Conservation (phyloP, 768 basidiomycete genomes). For the Pleurotus eryngii region DNA sequence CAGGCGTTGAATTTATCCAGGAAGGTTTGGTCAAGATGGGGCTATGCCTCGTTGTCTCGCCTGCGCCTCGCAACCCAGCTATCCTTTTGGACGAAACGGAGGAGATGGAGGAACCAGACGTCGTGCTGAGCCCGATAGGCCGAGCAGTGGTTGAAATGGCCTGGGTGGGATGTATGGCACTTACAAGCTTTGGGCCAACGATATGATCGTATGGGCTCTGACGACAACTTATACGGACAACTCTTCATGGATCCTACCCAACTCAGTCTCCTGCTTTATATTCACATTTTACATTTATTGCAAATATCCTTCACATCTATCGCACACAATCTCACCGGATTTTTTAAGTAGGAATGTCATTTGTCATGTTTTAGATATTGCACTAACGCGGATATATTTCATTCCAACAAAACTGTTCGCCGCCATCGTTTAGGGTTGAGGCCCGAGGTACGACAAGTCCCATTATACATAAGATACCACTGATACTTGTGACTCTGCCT, state of each 20-base stretch:
- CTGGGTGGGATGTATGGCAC: slow-evolving; percentile 49
- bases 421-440: too few relatives aligned
- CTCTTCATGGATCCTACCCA: too few relatives aligned
- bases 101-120: slow-evolving; percentile 37
- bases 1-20: slow-evolving; percentile 75
- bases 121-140: slow-evolving; percentile 49
- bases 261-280: background rate
- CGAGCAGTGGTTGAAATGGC: slow-evolving; percentile 55
- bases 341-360: too few relatives aligned
- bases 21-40: slow-evolving; percentile 79
- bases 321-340: background rate
- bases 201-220: background rate
- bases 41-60: slow-evolving; percentile 42
- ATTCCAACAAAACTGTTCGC: too few relatives aligned
- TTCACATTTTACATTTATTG: background rate
- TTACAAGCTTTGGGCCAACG: slow-evolving; percentile 45
- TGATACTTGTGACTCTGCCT: background rate
- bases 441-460: too few relatives aligned
- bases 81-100: slow-evolving; percentile 16
- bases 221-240: background rate
- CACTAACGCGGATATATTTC: too few relatives aligned
- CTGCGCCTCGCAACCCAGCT: slow-evolving; percentile 18
- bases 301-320: background rate
- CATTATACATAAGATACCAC: too few relatives aligned
- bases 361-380: too few relatives aligned